Evolutionary conservation across 2,329 filamentous ascomycete species (phyloP).

Genomic region (Aspergillus awamori): DNA sequence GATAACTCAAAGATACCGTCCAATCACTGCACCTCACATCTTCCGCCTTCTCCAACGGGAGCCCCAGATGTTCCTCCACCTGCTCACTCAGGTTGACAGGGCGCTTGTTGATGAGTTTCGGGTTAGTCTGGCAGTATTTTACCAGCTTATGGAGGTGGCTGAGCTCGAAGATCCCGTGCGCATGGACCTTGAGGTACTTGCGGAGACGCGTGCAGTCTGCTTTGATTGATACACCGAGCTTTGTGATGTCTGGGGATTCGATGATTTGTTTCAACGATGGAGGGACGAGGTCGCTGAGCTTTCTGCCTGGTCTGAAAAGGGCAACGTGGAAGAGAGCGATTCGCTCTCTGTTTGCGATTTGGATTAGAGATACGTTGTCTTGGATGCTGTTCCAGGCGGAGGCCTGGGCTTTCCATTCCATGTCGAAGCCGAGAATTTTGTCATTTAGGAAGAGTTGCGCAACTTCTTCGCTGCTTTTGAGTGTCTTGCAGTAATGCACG

Average conservation of each 20-base stretch:
- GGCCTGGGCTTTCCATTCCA: conserved; percentile 74
- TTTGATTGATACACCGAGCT: conserved; percentile 75
- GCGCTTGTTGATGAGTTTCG: conserved; percentile 64
- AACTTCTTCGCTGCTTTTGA: conserved; percentile 67
- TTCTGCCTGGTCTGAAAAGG: conserved; percentile 53
- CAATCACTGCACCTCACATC: conserved; percentile 75
- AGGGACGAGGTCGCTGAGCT: conserved; percentile 61
- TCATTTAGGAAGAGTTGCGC: conserved; percentile 68
- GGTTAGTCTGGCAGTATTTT: conserved; percentile 62
- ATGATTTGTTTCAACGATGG: conserved; percentile 72
- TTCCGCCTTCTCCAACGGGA: conserved; percentile 74
- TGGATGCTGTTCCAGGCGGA: conserved; percentile 56
- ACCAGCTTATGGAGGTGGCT: conserved; percentile 81
- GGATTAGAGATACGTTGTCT: conserved; percentile 76
- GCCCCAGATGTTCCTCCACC: conserved; percentile 68
- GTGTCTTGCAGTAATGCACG: conserved; percentile 76
- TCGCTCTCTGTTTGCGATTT: conserved; percentile 74
- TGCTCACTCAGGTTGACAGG: conserved; percentile 69
- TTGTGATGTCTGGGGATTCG: conserved; percentile 69
- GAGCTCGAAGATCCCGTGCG: conserved; percentile 74
- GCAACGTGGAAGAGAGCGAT: conserved; percentile 84
- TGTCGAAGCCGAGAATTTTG: conserved; percentile 79
- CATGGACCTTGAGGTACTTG: conserved; percentile 66
- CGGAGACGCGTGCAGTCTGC: conserved; percentile 70
- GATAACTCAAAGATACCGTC: conserved; percentile 62